phyloP scores from a whole-genome alignment of 148 eudicot genomes.

The Chenopodium quinoa region DNA sequence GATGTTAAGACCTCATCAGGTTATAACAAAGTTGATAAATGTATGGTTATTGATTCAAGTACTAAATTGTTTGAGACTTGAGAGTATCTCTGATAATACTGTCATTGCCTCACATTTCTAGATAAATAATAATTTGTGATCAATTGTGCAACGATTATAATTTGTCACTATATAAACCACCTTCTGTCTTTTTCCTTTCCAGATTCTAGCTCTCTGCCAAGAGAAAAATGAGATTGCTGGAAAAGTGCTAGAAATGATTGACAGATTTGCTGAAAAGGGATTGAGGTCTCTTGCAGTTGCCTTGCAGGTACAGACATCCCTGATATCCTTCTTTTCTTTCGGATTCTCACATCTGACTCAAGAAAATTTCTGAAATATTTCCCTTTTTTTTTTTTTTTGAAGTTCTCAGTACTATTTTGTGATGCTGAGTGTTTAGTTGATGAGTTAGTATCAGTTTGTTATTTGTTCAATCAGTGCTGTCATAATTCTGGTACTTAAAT shows the following conservation, averaged over 20 bases:
- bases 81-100: not conserved
- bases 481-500: not conserved
- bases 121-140: not conserved
- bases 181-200: slow-evolving; percentile 10
- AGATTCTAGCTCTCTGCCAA: slow-evolving; percentile 61
- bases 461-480: not conserved
- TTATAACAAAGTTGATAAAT: not conserved
- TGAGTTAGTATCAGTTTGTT: not conserved
- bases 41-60: not conserved
- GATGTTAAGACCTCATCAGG: not conserved
- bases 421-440: not conserved
- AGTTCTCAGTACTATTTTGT: not conserved
- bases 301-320: slow-evolving; percentile 44
- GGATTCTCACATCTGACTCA: not conserved
- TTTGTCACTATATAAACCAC: not conserved
- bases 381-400: not conserved
- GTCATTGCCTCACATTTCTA: not conserved
- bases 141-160: not conserved
- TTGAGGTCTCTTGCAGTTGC: slow-evolving; percentile 72
- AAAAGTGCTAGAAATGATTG: slow-evolving; percentile 54
- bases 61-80: not conserved
- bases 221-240: slow-evolving; percentile 55
- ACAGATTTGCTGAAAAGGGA: slow-evolving; percentile 73
- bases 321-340: not conserved
- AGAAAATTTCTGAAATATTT: not conserved